Evolutionary conservation across 2,329 filamentous ascomycete species (phyloP).

Genomic region (Cordyceps militaris): DNA sequence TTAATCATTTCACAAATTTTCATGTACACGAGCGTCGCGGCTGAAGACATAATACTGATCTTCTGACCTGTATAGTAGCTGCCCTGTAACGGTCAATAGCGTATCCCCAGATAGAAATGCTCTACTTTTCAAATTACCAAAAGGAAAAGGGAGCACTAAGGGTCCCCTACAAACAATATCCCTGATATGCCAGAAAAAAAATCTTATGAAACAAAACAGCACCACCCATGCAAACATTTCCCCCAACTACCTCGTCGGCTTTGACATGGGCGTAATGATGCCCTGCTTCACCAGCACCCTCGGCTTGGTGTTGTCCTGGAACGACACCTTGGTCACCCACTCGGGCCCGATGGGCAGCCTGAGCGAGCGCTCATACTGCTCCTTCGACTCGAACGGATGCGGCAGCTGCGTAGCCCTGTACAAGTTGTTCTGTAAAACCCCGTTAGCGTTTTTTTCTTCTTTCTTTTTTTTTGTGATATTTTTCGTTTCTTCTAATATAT

Average conservation of each 20-base stretch:
- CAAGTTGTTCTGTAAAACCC: conserved; percentile 60
- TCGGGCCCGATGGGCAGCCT: conserved; percentile 84
- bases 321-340: conserved; percentile 93
- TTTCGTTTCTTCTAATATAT: too few species aligned
- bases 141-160: too few species aligned
- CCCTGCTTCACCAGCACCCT: conserved; percentile 87
- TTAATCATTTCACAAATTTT: not conserved
- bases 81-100: too few species aligned
- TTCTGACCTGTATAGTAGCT: too few species aligned
- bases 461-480: too few species aligned
- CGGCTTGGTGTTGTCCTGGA: conserved; percentile 84
- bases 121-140: too few species aligned
- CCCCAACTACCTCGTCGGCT: conserved; percentile 45
- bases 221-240: not conserved
- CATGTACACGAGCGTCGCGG: too few species aligned
- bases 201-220: not conserved
- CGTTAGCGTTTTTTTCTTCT: too few species aligned
- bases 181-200: not conserved
- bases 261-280: conserved; percentile 78
- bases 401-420: conserved; percentile 81
- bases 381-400: conserved; percentile 77
- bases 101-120: too few species aligned
- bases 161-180: too few species aligned
- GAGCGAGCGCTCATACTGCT: conserved; percentile 86
- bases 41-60: not conserved